Base-by-base conservation (phyloP, 805 yeast genomes). In the Suhomyces pyralidae region DNA sequence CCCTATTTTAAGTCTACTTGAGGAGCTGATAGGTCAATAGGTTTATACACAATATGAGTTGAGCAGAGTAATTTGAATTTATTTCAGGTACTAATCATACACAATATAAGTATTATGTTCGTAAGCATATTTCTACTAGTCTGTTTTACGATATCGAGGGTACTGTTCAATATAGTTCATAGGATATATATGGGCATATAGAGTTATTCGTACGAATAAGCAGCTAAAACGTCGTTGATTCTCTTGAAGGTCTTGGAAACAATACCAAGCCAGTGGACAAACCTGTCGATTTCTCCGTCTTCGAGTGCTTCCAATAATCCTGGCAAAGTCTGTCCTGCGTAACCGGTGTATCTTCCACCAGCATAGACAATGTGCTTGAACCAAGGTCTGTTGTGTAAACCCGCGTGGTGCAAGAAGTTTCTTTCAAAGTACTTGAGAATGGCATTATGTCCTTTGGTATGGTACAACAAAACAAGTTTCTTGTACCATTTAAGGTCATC, bases 331-430 rank as follows among this genome's bases (percentile, higher is more conserved):
- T 76, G 81, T 1, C 81, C 82, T 1, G 71, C 69, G 48, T 70
- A 72, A 0, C 88, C 88, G 12, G 79, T 71, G 28, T 58, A 69
- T 54, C 80, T 70, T 47, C 82, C 79, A 7, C 89, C 84, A 2
- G 88, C 88, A 64, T 76, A 83, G 0, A 86, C 69, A 25, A 83
- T 71, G 66, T 86, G 90, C 62, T 78, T 84, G 73, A 83, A 80
- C 86, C 88, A 84, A 6, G 66, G 65, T 57, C 90, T 72, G 32
- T 73, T 73, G 28, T 69, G 59, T 30, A 84, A 68, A 0, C 87
- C 83, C 12, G 72, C 59, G 8, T 67, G 65, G 51, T 77, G 65
- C 26, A 84, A 61, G 59, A 84, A 84, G 60, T 81, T 63, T 52
- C 83, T 70, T 62, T 85, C 88, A 26, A 85, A 67, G 51, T 78